Percentiles rank a stretch among this genome's conserved stretches.
Conservation (phyloP, 2,329 filamentous ascomycete species). For the Pseudogymnoascus sp. region DNA sequence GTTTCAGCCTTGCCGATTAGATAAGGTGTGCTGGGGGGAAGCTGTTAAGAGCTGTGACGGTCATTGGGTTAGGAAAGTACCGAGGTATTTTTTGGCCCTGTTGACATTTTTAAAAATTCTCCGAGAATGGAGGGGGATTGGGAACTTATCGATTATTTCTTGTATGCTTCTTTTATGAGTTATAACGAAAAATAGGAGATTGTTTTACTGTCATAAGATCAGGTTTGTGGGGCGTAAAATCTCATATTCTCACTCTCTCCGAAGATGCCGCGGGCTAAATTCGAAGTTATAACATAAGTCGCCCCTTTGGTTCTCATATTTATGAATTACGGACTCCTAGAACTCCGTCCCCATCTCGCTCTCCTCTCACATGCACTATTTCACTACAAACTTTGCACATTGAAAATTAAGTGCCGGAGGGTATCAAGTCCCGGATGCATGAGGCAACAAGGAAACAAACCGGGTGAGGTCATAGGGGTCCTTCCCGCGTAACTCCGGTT, state of each 20-base stretch:
- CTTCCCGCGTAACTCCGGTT: not conserved
- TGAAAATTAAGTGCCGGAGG: not conserved
- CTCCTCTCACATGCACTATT: not conserved
- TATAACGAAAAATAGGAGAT: not conserved
- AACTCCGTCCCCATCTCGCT: not conserved
- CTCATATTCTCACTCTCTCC: not conserved
- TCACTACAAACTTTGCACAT: not conserved
- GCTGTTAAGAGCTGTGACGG: not conserved
- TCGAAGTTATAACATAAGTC: not conserved
- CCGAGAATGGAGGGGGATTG: not conserved
- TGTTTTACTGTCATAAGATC: not conserved
- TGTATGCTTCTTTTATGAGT: not conserved
- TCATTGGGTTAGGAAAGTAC: not conserved
- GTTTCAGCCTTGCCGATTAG: conserved; percentile 2
- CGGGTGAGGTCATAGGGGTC: conserved; percentile 4
- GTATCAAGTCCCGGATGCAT: not conserved
- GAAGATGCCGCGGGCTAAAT: not conserved
- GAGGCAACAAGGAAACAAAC: not conserved
- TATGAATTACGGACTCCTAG: not conserved
- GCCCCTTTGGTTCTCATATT: not conserved
- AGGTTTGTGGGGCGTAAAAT: not conserved
- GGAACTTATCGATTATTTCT: not conserved
- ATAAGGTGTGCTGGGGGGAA: not conserved
- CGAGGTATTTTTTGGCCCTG: not conserved
- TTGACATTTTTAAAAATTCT: not conserved